Evolutionary conservation across 352 stramenopile species (phyloP), one percentile per base, ranked within the genome.

Genomic region (Aphanomyces stellatus): DNA sequence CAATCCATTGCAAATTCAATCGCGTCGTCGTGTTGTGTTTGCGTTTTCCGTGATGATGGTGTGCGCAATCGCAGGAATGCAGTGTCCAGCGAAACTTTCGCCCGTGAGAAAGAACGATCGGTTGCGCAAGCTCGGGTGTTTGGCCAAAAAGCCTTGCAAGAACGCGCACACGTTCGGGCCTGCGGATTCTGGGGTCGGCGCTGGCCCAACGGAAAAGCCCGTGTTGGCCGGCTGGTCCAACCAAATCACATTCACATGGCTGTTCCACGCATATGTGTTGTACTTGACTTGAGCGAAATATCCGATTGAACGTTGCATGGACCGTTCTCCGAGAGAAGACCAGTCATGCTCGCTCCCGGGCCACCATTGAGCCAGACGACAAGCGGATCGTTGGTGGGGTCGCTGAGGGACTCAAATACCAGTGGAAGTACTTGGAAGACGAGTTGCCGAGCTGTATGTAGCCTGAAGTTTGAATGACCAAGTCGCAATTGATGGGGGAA

Each of bases 351-450:
- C 53, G 74, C 79, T 15, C 79, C 79, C 19, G 80, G 81, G n/a
- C 80, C 82, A 22, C 81, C 81, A 64, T 90, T 90, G 30, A 81
- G 76, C 82, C 82, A 90, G 24, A 87, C 49, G 0, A 88, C 65
- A 8, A 87, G 33, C n/a, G 78, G 79, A 42, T 82, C 73, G 22
- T n/a, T 35, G 19, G 71, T 68, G 0, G 92, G 88, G 53, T 78
- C 64, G 6, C 79, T 76, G 35, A 87, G 82, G n/a, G 86, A 94
- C 75, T 98, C 93, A 70, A 98, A 74, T 98, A 96, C 90, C 92
- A 98, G 77, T 96, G 98, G 67, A 98, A 98, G 69, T 98, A 95
- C 76, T 98, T 98, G 33, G 74, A 80, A 71, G 85, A 78, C 67
- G 77, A 85, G 28, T 78, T 77, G 15, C 73, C 65, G 72, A 95